Percentiles rank a stretch among this genome's conserved stretches.
phyloP scores from a whole-genome alignment of 208 protist genomes.

The Trypanosoma mega region DNA sequence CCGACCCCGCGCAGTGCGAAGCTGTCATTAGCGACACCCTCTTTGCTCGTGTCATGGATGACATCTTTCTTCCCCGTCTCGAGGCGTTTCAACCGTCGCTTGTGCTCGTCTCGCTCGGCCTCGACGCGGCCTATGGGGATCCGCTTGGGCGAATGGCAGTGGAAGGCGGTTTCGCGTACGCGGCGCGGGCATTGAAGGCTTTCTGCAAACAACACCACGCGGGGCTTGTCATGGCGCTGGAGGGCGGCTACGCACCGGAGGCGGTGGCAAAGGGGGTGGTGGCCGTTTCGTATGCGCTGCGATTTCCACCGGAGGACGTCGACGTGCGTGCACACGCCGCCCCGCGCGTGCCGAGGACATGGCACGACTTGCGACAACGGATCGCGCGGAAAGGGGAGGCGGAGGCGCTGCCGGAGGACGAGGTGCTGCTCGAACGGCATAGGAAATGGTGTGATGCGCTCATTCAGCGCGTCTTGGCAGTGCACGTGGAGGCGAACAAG shows the following conservation, averaged over 20 bases:
- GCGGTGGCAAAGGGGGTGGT: slow-evolving; percentile 63
- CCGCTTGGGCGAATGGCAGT: slow-evolving; percentile 83
- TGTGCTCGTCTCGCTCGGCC: slow-evolving; percentile 88
- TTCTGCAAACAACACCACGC: slow-evolving; percentile 43
- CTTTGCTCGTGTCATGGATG: slow-evolving; percentile 43
- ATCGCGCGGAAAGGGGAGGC: slow-evolving; percentile 25
- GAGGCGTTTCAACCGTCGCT: slow-evolving; percentile 67
- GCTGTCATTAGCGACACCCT: slow-evolving; percentile 79
- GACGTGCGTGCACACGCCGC: slow-evolving; percentile 30
- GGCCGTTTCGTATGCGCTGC: slow-evolving; percentile 56
- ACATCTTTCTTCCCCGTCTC: slow-evolving; percentile 77
- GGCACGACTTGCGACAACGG: slow-evolving; percentile 44
- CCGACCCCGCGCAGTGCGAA: slow-evolving; percentile 43
- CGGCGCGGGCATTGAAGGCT: slow-evolving; percentile 42
- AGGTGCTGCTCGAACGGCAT: slow-evolving; percentile 39
- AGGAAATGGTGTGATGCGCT: slow-evolving; percentile 46
- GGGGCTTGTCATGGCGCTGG: slow-evolving; percentile 60
- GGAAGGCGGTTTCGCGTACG: slow-evolving; percentile 66
- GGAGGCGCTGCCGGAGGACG: slow-evolving; percentile 33
- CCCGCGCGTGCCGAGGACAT: slow-evolving; percentile 40
- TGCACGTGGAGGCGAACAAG: slow-evolving; percentile 24
- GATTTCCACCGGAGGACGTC: slow-evolving; percentile 39
- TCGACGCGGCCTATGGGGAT: slow-evolving; percentile 91
- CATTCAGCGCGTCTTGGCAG: slow-evolving; percentile 26
- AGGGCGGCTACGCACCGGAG: slow-evolving; percentile 81